phyloP scores from a whole-genome alignment of 169 alveolate species.

The Plasmodium falciparum region DNA sequence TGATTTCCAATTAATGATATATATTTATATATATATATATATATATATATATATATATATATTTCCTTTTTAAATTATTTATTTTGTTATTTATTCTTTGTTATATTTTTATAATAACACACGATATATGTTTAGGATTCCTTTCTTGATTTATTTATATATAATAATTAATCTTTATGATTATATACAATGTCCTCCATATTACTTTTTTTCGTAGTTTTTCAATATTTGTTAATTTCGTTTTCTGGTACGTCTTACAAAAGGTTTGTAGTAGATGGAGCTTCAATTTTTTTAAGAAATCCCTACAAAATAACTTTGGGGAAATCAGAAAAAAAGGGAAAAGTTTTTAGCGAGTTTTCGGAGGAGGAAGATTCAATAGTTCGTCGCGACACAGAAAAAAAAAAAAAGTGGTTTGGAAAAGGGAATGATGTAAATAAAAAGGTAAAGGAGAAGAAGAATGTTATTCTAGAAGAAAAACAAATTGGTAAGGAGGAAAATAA shows the following conservation, averaged over 20 bases:
- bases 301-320: constrained; percentile 9
- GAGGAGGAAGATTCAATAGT: background rate
- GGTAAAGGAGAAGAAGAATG: background rate
- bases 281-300: background rate
- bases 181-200: background rate
- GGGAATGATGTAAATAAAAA: background rate
- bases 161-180: no score
- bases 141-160: no score
- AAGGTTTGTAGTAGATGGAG: background rate
- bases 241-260: background rate
- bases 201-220: background rate
- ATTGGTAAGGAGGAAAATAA: background rate
- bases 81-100: no score
- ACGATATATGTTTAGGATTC: no score
- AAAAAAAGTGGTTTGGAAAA: background rate
- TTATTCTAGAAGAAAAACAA: background rate
- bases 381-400: background rate
- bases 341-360: background rate
- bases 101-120: no score
- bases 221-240: background rate
- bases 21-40: no score
- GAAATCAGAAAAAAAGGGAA: background rate
- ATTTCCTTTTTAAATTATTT: no score
- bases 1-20: no score
- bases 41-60: no score